Percentiles rank a stretch among this genome's conserved stretches.
Evolutionary conservation across 2,329 filamentous ascomycete species (phyloP).

Genomic region (Sporothrix schenckii): DNA sequence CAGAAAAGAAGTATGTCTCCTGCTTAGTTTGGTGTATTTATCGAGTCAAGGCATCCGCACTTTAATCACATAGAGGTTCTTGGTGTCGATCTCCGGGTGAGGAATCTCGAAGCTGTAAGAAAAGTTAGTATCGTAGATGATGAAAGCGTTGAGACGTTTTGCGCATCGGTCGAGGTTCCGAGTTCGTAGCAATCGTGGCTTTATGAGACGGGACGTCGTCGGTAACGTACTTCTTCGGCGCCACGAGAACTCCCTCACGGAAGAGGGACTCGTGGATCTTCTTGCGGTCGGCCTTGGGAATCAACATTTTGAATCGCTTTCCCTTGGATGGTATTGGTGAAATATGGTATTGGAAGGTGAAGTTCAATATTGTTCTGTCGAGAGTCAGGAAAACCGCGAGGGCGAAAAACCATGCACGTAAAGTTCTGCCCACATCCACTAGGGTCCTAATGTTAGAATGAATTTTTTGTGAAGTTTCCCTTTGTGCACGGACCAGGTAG

Average conservation of each 20-base stretch:
- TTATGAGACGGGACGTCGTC: not conserved
- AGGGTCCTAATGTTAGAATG: conserved; percentile 8
- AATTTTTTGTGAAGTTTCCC: conserved; percentile 35
- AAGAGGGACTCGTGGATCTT: conserved; percentile 98
- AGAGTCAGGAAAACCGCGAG: conserved; percentile 24
- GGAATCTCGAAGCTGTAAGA: conserved; percentile 42
- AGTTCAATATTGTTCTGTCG: conserved; percentile 27
- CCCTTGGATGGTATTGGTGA: conserved; percentile 42
- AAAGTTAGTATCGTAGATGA: conserved; percentile 19
- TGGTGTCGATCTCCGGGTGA: conserved; percentile 96
- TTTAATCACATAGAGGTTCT: conserved; percentile 99
- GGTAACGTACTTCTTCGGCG: conserved; percentile 75
- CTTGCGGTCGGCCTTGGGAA: conserved; percentile 99
- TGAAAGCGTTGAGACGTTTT: not conserved
- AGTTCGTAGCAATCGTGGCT: not conserved
- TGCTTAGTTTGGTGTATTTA: not conserved
- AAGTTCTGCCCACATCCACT: conserved; percentile 18
- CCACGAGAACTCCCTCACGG: conserved; percentile 89
- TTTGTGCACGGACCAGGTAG: conserved; percentile 36
- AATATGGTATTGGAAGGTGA: conserved; percentile 30
- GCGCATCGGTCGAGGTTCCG: not conserved
- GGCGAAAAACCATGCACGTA: conserved; percentile 30
- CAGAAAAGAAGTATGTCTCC: not conserved
- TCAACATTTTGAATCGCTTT: conserved; percentile 74
- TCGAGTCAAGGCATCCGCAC: conserved; percentile 25